Evolutionary conservation across 2,329 filamentous ascomycete species (phyloP), one percentile per base, ranked within the genome.

Genomic region (Arthrobotrys entomopaga): DNA sequence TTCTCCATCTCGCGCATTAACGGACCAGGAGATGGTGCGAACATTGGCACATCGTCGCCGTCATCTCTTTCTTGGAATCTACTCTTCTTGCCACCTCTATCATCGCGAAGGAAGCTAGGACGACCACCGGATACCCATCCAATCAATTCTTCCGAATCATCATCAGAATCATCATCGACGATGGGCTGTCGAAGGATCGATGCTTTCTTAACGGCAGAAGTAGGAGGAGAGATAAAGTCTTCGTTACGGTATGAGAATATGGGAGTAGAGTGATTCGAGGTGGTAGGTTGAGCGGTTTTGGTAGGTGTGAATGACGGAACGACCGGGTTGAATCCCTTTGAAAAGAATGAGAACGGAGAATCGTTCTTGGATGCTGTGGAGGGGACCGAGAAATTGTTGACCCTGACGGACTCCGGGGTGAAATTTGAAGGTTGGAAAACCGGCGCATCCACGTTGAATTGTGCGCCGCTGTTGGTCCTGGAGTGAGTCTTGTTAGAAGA

Each of bases 201-300:
- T 64, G 97, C 87, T 8, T 92, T 92, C 82, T 95, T 97, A 3
- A 89, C 91, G 78, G 88, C 88, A 82, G 91, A 92, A n/a, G 38
- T 5, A 0, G 82, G 81, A 5, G 89, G 86, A 78, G 90, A 90
- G 26, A 87, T 82, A 57, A 88, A 85, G 20, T 91, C 88, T 84
- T 86, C 34, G 91, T 82, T 76, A 88, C 86, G 77, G 93, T 89
- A 70, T 4, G 65, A 75, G 53, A 70, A 70, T 3, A 75, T 70
- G 6, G 71, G 71, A n/a, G 59, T 65, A 11, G 71, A 67, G 48
- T 88, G 89, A 56, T 53, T 88, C 86, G 80, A 93, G 92, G 60
- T 86, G 85, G 75, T 82, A 82, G 46, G 0, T 81, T 81, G 59
- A 13, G 16, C 24, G 6, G 52, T 11, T 82, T 82, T 58, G 81